Conservation (phyloP, 176 grass and related monocot species). For the Canna indica region DNA sequence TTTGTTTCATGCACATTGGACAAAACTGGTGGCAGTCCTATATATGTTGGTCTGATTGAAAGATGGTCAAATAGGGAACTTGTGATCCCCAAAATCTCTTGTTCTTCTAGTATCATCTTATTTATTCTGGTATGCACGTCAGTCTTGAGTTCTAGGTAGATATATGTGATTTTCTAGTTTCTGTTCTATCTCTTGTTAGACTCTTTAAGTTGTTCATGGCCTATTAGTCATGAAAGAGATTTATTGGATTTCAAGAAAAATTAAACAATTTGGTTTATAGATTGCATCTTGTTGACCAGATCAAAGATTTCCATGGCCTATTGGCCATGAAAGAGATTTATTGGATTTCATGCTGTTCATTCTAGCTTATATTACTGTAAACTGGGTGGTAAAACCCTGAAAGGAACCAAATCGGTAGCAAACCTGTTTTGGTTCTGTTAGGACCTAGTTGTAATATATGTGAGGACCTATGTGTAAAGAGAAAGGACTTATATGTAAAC, state of each 20-base stretch:
- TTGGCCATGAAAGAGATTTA: background rate
- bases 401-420: too few species aligned
- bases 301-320: background rate
- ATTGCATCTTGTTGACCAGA: too few species aligned
- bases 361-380: too few species aligned
- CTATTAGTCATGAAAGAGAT: background rate
- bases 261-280: too few species aligned
- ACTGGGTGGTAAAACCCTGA: background rate
- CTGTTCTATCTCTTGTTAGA: background rate
- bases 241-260: background rate
- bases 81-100: slow-evolving; percentile 50
- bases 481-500: too few species aligned
- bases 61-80: slow-evolving; percentile 76
- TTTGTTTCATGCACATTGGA: slow-evolving; percentile 63
- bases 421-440: too few species aligned
- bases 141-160: background rate
- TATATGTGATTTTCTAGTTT: background rate
- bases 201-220: background rate
- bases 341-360: too few species aligned
- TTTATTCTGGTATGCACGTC: slow-evolving; percentile 67
- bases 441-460: too few species aligned
- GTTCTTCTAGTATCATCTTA: slow-evolving; percentile 54
- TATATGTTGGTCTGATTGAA: slow-evolving; percentile 62
- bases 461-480: too few species aligned
- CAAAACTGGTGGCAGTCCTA: slow-evolving; percentile 28